Evolutionary conservation across 495 filamentous ascomycete species (phyloP).

Genomic region (Sporormia fimetaria): DNA sequence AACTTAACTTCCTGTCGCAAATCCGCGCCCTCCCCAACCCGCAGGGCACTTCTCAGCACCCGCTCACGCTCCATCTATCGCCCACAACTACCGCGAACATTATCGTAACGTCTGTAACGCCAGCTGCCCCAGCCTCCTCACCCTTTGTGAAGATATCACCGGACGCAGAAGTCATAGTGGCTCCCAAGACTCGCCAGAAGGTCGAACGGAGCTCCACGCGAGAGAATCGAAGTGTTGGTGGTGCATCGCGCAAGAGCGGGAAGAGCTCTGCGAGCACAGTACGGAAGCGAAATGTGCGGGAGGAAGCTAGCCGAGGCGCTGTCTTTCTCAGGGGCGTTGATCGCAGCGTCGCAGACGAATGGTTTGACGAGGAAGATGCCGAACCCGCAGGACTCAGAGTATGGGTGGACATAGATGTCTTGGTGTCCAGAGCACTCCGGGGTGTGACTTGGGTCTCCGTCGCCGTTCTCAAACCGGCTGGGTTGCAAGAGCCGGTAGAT

Average conservation of each 20-base stretch:
- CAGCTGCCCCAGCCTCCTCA: conserved; percentile 53
- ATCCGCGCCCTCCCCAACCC: conserved; percentile 88
- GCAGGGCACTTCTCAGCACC: conserved; percentile 49
- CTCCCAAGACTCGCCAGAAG: conserved; percentile 69
- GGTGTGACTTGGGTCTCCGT: conserved; percentile 63
- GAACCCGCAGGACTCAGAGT: conserved; percentile 56
- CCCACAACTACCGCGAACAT: conserved; percentile 94
- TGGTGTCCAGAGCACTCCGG: conserved; percentile 55
- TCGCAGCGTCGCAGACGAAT: conserved; percentile 50
- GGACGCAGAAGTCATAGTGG: conserved; percentile 92
- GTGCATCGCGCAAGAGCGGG: conserved; percentile 57
- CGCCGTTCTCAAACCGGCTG: conserved; percentile 68
- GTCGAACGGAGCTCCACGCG: conserved; percentile 42
- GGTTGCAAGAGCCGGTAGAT: conserved; percentile 62
- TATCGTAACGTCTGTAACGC: conserved; percentile 64
- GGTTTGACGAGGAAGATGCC: conserved; percentile 50
- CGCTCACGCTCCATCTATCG: conserved; percentile 83
- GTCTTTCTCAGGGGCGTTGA: conserved; percentile 60
- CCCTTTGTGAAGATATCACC: conserved; percentile 85
- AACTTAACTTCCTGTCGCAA: conserved; percentile 86
- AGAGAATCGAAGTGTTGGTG: conserved; percentile 61
- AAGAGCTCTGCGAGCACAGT: conserved; percentile 61
- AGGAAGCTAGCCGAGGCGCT: conserved; percentile 25
- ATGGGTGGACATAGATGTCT: conserved; percentile 71
- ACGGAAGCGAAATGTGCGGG: conserved; percentile 39